Conservation (phyloP, 2,329 filamentous ascomycete genomes). For the Xylaria sp. region DNA sequence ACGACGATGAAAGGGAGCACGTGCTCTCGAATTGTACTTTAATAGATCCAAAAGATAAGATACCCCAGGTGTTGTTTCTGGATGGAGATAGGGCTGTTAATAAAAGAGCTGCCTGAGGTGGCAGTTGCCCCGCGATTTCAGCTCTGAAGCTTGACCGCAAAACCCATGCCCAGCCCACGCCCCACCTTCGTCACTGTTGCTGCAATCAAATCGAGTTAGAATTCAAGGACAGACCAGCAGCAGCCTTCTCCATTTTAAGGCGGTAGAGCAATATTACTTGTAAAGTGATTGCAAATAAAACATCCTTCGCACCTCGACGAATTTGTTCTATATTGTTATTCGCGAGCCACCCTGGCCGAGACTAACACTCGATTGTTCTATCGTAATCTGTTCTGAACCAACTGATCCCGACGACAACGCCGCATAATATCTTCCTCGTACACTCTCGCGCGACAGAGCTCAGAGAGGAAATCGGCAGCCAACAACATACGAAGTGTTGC, state of each 20-base stretch:
- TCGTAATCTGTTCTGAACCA: neutral
- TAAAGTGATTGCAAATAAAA: neutral
- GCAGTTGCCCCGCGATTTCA: constrained; percentile 31
- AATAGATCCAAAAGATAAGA: constrained; percentile 29
- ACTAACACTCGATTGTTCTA: too few species aligned
- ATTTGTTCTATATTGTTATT: neutral
- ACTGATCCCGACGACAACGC: neutral
- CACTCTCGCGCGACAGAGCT: neutral
- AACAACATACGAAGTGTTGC: neutral
- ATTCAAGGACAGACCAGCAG: constrained; percentile 25
- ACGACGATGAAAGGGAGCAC: constrained; percentile 22
- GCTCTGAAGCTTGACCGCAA: too few species aligned
- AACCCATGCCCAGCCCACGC: too few species aligned
- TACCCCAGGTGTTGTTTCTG: constrained; percentile 26
- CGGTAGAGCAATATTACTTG: neutral
- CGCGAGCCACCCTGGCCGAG: too few species aligned
- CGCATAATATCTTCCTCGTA: neutral
- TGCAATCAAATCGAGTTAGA: constrained; percentile 32
- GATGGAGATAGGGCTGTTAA: neutral
- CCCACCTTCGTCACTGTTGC: constrained; percentile 34
- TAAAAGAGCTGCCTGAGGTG: neutral
- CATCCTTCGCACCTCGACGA: neutral
- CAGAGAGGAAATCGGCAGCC: neutral
- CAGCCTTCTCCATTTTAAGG: neutral
- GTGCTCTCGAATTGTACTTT: constrained; percentile 22